phyloP scores from a whole-genome alignment of 148 eudicot species.

The Cornus florida region DNA sequence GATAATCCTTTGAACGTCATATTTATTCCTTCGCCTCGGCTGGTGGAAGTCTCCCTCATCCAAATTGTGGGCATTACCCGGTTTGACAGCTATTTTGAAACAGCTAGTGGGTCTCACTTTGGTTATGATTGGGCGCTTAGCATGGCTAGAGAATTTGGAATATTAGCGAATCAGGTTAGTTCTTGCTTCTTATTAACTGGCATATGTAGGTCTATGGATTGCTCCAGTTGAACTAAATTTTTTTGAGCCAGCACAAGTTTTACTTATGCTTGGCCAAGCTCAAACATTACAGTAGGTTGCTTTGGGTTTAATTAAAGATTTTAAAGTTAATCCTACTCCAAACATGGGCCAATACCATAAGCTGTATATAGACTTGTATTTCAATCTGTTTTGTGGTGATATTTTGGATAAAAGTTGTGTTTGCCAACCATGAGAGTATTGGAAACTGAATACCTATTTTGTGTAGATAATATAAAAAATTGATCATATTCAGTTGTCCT shows the following conservation, averaged over 20 bases:
- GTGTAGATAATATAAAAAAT: too few species aligned
- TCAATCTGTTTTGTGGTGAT: too few species aligned
- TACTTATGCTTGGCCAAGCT: background rate
- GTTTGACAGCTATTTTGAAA: constrained; percentile 57
- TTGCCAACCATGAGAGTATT: too few species aligned
- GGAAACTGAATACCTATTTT: too few species aligned
- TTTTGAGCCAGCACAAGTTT: background rate
- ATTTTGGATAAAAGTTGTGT: too few species aligned
- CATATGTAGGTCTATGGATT: background rate
- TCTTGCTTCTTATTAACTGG: background rate
- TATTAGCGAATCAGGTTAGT: constrained; percentile 49
- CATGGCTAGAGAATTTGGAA: constrained; percentile 21
- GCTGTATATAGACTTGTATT: too few species aligned
- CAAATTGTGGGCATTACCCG: constrained; percentile 76
- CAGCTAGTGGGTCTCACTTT: constrained; percentile 52
- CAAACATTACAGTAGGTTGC: background rate
- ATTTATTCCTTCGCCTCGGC: constrained; percentile 52
- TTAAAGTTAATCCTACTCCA: too few species aligned
- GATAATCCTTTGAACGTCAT: constrained; percentile 86
- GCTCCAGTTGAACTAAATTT: background rate
- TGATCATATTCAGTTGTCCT: too few species aligned
- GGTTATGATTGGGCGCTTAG: constrained; percentile 22
- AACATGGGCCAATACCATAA: too few species aligned
- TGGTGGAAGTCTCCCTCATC: constrained; percentile 61
- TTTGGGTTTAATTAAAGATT: too few species aligned